Conservation (phyloP, 768 basidiomycete species). For the Tulasnella calospora region DNA sequence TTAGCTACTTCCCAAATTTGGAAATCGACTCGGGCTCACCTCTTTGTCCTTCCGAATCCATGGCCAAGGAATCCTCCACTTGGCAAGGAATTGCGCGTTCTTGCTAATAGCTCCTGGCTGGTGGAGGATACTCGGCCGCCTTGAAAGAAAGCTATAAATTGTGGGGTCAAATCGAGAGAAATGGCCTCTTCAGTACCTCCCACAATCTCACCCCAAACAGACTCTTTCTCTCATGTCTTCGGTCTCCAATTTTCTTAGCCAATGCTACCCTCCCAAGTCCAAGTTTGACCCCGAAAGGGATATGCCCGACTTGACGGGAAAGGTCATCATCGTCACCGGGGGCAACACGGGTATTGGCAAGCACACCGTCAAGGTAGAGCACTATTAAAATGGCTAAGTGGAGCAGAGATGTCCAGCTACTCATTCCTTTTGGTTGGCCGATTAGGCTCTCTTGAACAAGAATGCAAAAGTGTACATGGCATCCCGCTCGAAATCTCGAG, state of each 20-base stretch:
- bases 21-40: background rate
- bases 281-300: slow-evolving; percentile 15
- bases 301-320: slow-evolving; percentile 24
- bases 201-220: background rate
- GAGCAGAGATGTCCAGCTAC: background rate
- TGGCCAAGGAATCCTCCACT: background rate
- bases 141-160: background rate
- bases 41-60: background rate
- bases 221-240: background rate
- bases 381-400: background rate
- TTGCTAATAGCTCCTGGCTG: background rate
- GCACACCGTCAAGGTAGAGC: slow-evolving; percentile 19
- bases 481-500: slow-evolving; percentile 24
- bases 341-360: slow-evolving; percentile 25
- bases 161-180: background rate
- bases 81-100: background rate
- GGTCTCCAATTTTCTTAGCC: background rate
- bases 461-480: slow-evolving; percentile 32
- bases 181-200: background rate
- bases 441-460: slow-evolving; percentile 26
- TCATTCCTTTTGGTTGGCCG: background rate
- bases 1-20: background rate
- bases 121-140: background rate
- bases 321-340: slow-evolving; percentile 28
- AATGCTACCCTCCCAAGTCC: slow-evolving; percentile 18